Percentiles rank a stretch among this genome's conserved stretches.
Evolutionary conservation across 2,329 filamentous ascomycete genomes (phyloP).

Genomic region (Cladosporium sphaerospermum): DNA sequence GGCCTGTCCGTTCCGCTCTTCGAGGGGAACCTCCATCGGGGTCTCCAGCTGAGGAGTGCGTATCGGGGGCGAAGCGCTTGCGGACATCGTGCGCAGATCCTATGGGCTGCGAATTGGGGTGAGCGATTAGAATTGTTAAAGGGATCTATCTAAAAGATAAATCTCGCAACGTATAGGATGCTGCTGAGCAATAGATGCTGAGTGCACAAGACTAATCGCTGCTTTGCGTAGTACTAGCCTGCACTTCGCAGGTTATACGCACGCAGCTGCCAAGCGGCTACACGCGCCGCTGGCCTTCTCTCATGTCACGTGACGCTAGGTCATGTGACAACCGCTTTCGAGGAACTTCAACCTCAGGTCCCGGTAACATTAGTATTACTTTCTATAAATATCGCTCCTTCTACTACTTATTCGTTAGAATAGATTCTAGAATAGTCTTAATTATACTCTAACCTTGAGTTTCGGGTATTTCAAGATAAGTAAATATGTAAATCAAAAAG

Average conservation of each 20-base stretch:
- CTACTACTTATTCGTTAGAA: too few relatives aligned
- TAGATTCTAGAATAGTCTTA: too few relatives aligned
- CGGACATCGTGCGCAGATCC: not conserved
- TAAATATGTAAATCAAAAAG: too few relatives aligned
- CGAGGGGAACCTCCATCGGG: not conserved
- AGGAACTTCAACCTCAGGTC: too few relatives aligned
- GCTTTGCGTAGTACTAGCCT: not conserved
- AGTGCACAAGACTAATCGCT: not conserved
- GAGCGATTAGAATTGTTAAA: not conserved
- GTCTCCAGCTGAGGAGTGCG: too few relatives aligned
- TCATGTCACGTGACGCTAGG: too few relatives aligned
- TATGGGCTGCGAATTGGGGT: not conserved
- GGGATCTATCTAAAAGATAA: not conserved
- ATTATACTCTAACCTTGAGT: too few relatives aligned
- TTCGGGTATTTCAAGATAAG: too few relatives aligned
- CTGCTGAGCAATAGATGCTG: not conserved
- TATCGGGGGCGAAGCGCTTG: not conserved
- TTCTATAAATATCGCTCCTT: too few relatives aligned
- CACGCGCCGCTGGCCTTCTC: too few relatives aligned
- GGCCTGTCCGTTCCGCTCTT: not conserved
- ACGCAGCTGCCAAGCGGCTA: not conserved
- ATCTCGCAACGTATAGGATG: not conserved
- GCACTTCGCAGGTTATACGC: not conserved
- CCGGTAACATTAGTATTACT: too few relatives aligned
- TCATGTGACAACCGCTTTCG: too few relatives aligned